These are phyloP conservation scores for Simplicillium sp. DNA, from an alignment of 2,329 filamentous ascomycete species.

Conservation along the genomic window DNA sequence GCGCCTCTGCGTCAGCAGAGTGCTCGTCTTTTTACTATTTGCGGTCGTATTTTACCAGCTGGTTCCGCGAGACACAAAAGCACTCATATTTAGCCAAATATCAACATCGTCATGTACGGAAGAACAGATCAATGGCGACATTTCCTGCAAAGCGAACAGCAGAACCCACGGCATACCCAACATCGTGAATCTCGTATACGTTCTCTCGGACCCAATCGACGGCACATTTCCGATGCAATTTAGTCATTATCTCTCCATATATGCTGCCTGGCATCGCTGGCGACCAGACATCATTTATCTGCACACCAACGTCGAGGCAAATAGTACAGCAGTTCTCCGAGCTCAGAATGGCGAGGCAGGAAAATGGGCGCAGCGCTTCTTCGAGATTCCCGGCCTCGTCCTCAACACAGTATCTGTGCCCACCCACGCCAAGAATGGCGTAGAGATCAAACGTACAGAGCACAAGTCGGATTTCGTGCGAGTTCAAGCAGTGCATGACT, in stretches of 20 bases:
- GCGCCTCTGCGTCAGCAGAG: too few species aligned
- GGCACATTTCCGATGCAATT: slow-evolving; percentile 12
- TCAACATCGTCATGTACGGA: too few species aligned
- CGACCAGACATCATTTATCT: slow-evolving; percentile 13
- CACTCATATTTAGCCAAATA: too few species aligned
- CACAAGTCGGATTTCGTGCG: slow-evolving; percentile 14
- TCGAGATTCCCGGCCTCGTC: slow-evolving; percentile 9
- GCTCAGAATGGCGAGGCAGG: slow-evolving; percentile 4
- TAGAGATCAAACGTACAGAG: slow-evolving; percentile 7
- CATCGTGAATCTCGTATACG: slow-evolving; percentile 14
- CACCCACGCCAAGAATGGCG: slow-evolving; percentile 8
- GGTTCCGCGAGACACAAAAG: too few species aligned
- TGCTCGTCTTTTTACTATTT: too few species aligned
- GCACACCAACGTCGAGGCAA: slow-evolving; percentile 12
- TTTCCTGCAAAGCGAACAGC: too few species aligned
- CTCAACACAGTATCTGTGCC: slow-evolving; percentile 4
- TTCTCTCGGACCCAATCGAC: slow-evolving; percentile 6
- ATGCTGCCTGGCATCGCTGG: slow-evolving; percentile 10
- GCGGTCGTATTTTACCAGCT: too few species aligned
- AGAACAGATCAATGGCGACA: too few species aligned
- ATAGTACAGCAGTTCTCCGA: not conserved
- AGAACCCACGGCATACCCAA: slow-evolving; percentile 11
- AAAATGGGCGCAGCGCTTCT: slow-evolving; percentile 14
- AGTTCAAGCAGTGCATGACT: slow-evolving; percentile 8
- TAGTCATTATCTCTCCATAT: slow-evolving; percentile 13